Evolutionary conservation across 2,329 filamentous ascomycete genomes (phyloP).

Genomic region (Trichoderma lentiforme): DNA sequence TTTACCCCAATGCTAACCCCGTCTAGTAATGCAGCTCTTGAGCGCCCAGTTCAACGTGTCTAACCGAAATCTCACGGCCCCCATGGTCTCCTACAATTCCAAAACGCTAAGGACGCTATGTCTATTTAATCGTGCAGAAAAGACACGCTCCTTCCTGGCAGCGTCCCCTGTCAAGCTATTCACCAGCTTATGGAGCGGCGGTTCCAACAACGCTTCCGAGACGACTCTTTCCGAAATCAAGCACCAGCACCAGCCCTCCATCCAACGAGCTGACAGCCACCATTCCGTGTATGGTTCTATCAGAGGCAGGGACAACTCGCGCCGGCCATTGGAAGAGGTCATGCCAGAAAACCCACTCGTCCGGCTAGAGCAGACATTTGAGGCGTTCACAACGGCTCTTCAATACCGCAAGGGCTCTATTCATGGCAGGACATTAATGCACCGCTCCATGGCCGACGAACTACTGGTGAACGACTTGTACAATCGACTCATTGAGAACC

Average conservation of each 20-base stretch:
- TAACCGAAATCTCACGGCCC: constrained; percentile 61
- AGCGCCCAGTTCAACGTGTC: constrained; percentile 66
- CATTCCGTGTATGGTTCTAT: constrained; percentile 55
- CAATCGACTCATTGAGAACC: constrained; percentile 80
- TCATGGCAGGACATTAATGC: constrained; percentile 71
- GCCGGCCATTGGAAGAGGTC: constrained; percentile 43
- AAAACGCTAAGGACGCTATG: constrained; percentile 71
- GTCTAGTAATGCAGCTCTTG: constrained; percentile 66
- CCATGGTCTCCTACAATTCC: constrained; percentile 73
- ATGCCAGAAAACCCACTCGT: constrained; percentile 63
- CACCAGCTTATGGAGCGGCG: constrained; percentile 72
- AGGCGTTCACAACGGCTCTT: constrained; percentile 75
- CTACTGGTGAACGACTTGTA: constrained; percentile 85
- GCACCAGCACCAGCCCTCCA: constrained; percentile 40
- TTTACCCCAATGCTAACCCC: constrained; percentile 32
- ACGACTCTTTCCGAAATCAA: constrained; percentile 33
- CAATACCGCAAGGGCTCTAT: constrained; percentile 86
- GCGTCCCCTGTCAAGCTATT: constrained; percentile 89
- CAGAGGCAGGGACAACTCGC: constrained; percentile 41
- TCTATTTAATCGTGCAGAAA: constrained; percentile 60
- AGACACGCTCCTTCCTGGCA: constrained; percentile 65
- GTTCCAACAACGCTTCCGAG: constrained; percentile 41
- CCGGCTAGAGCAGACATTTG: constrained; percentile 79
- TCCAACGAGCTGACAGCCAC: constrained; percentile 45
- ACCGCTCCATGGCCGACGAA: constrained; percentile 68